These are phyloP conservation scores for Leccinum boreale DNA, from an alignment of 768 basidiomycete genomes.

Conservation along the genomic window DNA sequence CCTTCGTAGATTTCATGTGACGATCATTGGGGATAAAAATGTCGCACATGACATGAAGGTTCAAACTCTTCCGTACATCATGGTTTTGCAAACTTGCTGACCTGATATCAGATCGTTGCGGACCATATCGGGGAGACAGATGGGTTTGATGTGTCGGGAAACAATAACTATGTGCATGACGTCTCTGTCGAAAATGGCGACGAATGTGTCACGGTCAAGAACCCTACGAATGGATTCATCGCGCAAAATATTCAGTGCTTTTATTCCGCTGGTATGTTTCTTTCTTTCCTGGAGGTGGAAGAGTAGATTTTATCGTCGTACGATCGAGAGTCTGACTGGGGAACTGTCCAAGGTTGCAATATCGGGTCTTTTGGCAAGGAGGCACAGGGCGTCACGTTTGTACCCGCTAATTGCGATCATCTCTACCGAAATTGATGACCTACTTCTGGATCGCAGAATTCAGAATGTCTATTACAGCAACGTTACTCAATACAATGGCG, in stretches of 20 bases:
- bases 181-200: conserved; percentile 32
- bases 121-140: conserved; percentile 12
- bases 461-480: conserved; percentile 12
- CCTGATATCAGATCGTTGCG: not conserved
- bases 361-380: conserved; percentile 10
- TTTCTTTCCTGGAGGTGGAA: not conserved
- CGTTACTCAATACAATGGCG: not conserved
- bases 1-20: conserved; percentile 11
- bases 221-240: conserved; percentile 23
- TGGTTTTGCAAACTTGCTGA: not conserved
- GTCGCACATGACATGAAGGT: conserved; percentile 13
- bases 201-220: conserved; percentile 35
- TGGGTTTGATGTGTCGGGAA: conserved; percentile 23
- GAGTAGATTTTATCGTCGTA: not conserved
- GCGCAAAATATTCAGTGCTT: conserved; percentile 13
- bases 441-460: not conserved
- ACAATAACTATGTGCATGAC: conserved; percentile 33
- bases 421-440: not conserved
- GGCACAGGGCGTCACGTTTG: not conserved
- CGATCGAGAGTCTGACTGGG: not conserved
- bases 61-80: not conserved
- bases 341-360: conserved; percentile 9
- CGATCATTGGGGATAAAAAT: conserved; percentile 6
- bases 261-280: conserved; percentile 4
- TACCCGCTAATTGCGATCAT: not conserved